Evolutionary conservation across 345 rosid species (phyloP).

Genomic region (Citrus reticulata): DNA sequence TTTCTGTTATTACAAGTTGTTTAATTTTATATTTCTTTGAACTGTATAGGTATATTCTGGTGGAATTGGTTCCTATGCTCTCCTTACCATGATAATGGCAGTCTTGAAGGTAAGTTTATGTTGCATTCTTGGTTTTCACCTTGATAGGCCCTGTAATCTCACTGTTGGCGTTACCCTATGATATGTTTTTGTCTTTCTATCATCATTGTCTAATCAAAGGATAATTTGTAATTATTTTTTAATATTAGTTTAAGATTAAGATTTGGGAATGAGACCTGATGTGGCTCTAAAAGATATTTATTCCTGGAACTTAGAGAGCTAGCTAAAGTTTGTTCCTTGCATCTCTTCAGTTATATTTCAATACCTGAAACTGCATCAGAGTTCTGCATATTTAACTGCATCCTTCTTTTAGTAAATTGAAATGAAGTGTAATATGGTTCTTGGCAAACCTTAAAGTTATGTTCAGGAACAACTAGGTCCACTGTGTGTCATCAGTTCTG

Average conservation of each 20-base stretch:
- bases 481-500: not conserved
- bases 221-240: not conserved
- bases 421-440: not conserved
- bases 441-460: not conserved
- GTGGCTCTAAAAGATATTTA: not conserved
- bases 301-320: not conserved
- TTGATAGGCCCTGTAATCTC: not conserved
- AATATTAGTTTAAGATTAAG: not conserved
- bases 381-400: not conserved
- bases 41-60: conserved; percentile 80
- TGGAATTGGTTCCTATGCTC: conserved; percentile 92
- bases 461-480: not conserved
- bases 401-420: not conserved
- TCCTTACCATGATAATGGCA: conserved; percentile 83
- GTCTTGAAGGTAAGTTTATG: conserved; percentile 57
- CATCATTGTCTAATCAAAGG: not conserved
- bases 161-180: not conserved
- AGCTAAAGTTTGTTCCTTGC: not conserved
- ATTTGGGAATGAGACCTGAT: not conserved
- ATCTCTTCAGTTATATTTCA: not conserved
- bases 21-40: conserved; percentile 24
- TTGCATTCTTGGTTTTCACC: not conserved
- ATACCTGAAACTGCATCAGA: not conserved
- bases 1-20: not conserved
- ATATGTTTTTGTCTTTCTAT: not conserved